Conservation (phyloP, 192 early-diverging fungal species). For the Linnemannia exigua region DNA sequence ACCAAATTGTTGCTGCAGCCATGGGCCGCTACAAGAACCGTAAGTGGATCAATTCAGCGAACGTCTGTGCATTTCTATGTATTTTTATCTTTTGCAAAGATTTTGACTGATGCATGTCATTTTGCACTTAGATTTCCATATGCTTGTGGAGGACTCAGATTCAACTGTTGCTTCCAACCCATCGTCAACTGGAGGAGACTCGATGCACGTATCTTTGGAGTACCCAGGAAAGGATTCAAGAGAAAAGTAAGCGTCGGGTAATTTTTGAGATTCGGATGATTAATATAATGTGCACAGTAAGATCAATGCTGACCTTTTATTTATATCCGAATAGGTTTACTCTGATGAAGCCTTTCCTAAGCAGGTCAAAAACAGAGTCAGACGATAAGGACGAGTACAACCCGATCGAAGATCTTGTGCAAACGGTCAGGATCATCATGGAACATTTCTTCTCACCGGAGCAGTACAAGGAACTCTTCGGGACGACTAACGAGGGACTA, state of each 20-base stretch:
- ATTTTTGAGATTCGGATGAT: background rate
- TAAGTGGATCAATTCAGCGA: constrained; percentile 32
- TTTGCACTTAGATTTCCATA: constrained; percentile 30
- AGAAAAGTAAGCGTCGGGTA: constrained; percentile 48
- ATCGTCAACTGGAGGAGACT: constrained; percentile 45
- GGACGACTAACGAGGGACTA: constrained; percentile 74
- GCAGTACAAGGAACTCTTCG: constrained; percentile 65
- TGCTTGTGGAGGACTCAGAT: constrained; percentile 57
- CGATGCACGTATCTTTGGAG: constrained; percentile 53
- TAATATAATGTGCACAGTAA: background rate
- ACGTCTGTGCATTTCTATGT: background rate
- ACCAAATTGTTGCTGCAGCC: constrained; percentile 57
- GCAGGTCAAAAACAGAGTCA: constrained; percentile 54
- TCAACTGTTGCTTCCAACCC: constrained; percentile 54
- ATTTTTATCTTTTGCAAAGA: background rate
- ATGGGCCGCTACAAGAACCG: constrained; percentile 60
- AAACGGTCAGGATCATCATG: constrained; percentile 77
- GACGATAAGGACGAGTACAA: constrained; percentile 82
- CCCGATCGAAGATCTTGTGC: constrained; percentile 86
- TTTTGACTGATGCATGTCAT: background rate
- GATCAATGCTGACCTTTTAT: background rate
- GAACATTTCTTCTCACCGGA: constrained; percentile 69
- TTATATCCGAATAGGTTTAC: constrained; percentile 42
- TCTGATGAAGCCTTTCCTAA: constrained; percentile 62
- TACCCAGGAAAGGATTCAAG: constrained; percentile 58